Evolutionary conservation across 805 yeast species (phyloP), one percentile per base, ranked within the genome.

Genomic region (Candida saitoana): DNA sequence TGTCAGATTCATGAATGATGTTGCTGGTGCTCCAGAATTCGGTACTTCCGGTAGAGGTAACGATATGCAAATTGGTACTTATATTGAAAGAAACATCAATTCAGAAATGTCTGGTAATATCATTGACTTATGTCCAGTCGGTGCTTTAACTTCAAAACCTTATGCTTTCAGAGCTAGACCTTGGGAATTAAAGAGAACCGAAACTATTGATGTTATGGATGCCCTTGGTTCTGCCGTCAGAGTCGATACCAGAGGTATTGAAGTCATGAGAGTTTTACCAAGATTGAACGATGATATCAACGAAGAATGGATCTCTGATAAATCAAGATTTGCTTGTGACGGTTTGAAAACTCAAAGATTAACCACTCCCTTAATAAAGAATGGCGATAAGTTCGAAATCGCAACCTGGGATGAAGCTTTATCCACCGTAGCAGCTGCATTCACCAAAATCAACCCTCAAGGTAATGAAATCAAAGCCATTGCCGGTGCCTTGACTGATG

Each of bases 111-210:
- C 90, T 37, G 96, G 95, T 57, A 87, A 87, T 69, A 81, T 87
- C 50, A 79, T 87, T 50, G 96, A 87, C 62, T 74, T 87, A 52
- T 87, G 96, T 69, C 96, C 96, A 16, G 96, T 87, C 48, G 96
- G 96, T 55, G 96, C 96, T 1, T 77, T 87, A 55, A 87, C 96
- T 27, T 80, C 87, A 20, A 87, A 87, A 66, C 96, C 96, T 18
- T 87, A 87, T 56, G 89, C 96, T n/a, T 87, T 87, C 75, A 81
- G 79, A 59, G 95, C 95, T 12, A 78, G 96, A 60, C 95, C 96
- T 22, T 87, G 96, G 96, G 96, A 87, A 67, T 76, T 87, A 61
- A 87, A 86, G 71, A 80, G 86, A 72, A 86, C 95, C 37, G 96
- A 87, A 65, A 75, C 91, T 40, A 76, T 87, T 53, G 96, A 87